Evolutionary conservation across 306 rosid species (phyloP).

Genomic region (Pueraria montana): DNA sequence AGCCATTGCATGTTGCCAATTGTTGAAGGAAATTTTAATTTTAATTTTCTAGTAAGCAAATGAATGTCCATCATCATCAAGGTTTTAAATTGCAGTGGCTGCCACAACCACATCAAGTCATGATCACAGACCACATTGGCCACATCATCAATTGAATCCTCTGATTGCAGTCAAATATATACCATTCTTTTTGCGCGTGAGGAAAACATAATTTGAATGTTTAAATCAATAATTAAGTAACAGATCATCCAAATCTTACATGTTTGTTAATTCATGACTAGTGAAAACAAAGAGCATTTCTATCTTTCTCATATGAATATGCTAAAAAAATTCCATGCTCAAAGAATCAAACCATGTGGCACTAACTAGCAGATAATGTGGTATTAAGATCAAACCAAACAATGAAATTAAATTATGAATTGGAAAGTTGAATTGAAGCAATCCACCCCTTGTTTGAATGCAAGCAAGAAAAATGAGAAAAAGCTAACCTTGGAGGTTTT

Average conservation of each 20-base stretch:
- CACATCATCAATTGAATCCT: constrained; percentile 15
- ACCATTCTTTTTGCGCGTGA: background rate
- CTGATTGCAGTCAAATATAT: background rate
- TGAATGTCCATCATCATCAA: background rate
- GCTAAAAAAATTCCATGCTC: constrained; percentile 11
- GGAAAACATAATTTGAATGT: constrained; percentile 8
- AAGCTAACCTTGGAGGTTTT: constrained; percentile 79
- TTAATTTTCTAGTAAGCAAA: constrained; percentile 5
- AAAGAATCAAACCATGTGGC: constrained; percentile 2
- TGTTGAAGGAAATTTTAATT: background rate
- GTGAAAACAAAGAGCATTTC: constrained; percentile 19
- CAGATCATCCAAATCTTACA: constrained; percentile 1
- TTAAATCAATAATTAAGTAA: constrained; percentile 1
- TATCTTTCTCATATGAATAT: constrained; percentile 9
- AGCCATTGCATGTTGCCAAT: background rate
- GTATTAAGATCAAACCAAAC: background rate
- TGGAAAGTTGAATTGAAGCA: background rate
- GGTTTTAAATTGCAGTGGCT: background rate
- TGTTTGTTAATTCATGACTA: background rate
- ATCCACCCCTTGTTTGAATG: background rate
- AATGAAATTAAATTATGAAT: background rate
- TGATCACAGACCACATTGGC: background rate
- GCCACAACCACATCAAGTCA: background rate
- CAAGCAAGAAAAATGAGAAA: constrained; percentile 5
- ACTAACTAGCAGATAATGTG: constrained; percentile 9